A percentile compares a stretch with the other conserved stretches of the same genome.
phyloP scores from a whole-genome alignment of 257 asterid genomes.

The Capsicum chinense region DNA sequence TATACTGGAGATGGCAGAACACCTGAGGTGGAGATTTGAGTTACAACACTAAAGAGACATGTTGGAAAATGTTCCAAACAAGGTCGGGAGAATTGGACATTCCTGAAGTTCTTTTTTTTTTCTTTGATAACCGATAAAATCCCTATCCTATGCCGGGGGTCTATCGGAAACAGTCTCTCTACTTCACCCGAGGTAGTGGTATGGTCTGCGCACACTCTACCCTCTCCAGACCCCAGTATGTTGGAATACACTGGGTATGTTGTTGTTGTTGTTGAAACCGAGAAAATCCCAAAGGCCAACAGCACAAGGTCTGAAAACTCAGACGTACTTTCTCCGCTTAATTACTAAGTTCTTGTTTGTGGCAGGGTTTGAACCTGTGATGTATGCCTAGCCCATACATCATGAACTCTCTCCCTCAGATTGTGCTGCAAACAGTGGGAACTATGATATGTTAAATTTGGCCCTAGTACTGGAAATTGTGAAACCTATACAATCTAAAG shows the following conservation, averaged over 20 bases:
- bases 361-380: not conserved
- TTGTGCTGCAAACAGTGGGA: conserved; percentile 13
- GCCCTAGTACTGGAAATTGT: not conserved
- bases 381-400: not conserved
- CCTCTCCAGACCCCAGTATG: no score
- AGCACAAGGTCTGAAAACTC: not conserved
- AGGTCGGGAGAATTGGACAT: not conserved
- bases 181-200: no score
- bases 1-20: not conserved
- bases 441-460: not conserved
- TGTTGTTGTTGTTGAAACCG: not conserved
- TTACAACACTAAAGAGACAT: not conserved
- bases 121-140: no score
- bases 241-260: no score
- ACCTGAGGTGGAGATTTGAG: no score
- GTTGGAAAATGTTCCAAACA: conserved; percentile 6
- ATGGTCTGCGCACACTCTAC: no score
- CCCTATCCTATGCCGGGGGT: no score
- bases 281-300: not conserved
- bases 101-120: not conserved
- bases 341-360: not conserved
- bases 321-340: not conserved
- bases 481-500: not conserved
- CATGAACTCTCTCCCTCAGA: not conserved
- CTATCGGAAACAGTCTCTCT: no score